phyloP scores from a whole-genome alignment of 2,329 filamentous ascomycete genomes.

The Thielaviopsis euricoi region DNA sequence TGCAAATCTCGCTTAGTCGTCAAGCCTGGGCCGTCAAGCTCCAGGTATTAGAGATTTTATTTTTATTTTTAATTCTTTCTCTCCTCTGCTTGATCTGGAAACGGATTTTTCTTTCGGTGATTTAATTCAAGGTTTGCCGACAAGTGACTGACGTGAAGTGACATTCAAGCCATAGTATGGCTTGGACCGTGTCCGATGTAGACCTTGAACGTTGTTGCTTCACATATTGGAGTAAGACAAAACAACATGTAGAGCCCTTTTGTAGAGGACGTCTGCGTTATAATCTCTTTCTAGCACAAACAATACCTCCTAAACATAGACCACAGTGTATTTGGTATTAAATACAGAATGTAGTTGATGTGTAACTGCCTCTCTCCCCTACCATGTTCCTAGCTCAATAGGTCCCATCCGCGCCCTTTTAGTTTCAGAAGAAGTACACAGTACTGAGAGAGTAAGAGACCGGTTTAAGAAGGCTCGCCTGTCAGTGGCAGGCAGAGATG shows the following conservation, averaged over 20 bases:
- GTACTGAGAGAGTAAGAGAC: background rate
- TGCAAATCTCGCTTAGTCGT: background rate
- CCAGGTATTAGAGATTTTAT: background rate
- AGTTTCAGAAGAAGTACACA: too few relatives aligned
- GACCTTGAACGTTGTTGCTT: background rate
- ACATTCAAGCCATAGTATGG: background rate
- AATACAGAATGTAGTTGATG: too few relatives aligned
- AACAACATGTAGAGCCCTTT: background rate
- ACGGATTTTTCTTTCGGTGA: background rate
- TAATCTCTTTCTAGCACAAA: too few relatives aligned
- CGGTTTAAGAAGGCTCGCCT: background rate
- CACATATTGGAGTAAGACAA: background rate
- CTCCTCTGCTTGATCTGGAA: background rate
- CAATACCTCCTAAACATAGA: too few relatives aligned
- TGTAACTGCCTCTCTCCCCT: too few relatives aligned
- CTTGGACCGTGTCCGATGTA: background rate
- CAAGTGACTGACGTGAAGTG: background rate
- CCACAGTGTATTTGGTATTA: too few relatives aligned
- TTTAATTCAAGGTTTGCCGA: background rate
- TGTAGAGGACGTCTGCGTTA: too few relatives aligned
- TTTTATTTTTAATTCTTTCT: background rate
- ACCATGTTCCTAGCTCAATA: background rate
- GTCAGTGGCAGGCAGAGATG: background rate
- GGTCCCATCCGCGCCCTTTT: too few relatives aligned
- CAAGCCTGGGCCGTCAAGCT: background rate